Percentiles rank a stretch among this genome's conserved stretches.
Conservation (phyloP, 2,329 filamentous ascomycete genomes). For the Penicillium sp. region DNA sequence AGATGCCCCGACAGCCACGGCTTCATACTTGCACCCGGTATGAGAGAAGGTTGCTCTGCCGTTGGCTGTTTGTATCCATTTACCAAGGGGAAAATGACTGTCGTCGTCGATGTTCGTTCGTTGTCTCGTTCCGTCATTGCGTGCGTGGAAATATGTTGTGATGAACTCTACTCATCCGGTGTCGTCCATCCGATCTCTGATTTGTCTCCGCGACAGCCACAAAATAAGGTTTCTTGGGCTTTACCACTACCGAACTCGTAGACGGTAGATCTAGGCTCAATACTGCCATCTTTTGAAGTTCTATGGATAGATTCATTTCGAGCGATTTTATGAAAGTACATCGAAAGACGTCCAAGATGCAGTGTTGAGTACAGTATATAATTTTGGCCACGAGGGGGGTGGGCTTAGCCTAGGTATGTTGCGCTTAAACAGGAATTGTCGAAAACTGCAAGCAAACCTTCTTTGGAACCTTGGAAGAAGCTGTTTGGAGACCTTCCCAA, state of each 20-base stretch:
- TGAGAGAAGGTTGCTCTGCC: neutral
- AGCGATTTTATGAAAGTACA: no score
- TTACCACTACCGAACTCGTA: no score
- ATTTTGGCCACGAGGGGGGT: no score
- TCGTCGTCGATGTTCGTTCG: neutral
- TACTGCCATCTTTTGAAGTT: neutral
- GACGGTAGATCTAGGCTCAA: no score
- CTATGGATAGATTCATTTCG: neutral
- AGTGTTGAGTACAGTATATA: no score
- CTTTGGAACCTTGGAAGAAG: no score
- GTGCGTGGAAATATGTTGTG: neutral
- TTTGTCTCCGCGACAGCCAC: neutral
- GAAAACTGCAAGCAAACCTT: no score
- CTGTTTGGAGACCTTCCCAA: no score
- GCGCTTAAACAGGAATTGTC: no score
- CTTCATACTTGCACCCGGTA: neutral
- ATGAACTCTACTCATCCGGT: neutral
- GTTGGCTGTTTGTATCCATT: neutral
- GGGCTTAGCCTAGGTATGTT: no score
- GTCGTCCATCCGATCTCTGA: neutral
- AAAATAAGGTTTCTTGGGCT: neutral
- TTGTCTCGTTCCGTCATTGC: neutral
- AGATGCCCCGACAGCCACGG: neutral
- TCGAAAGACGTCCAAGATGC: no score
- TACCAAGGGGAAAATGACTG: neutral